Base-by-base conservation (phyloP, 2,329 filamentous ascomycete species). In the Setomelanomma holmii region DNA sequence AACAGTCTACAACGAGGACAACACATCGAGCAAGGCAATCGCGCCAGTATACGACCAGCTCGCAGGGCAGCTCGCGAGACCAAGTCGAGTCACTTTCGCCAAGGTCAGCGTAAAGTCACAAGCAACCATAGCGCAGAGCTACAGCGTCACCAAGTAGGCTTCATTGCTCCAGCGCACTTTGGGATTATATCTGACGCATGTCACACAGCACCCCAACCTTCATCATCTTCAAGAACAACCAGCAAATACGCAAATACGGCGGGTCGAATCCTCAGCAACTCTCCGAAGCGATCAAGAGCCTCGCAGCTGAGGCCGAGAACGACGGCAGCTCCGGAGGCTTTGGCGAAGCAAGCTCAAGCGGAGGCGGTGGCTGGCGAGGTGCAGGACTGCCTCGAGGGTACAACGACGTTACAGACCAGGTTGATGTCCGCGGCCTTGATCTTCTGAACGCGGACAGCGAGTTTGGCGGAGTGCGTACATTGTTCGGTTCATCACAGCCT, bases 1-100 rank as follows among this genome's bases (percentile, higher is more conserved):
- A 39, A 43, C 66, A 96, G 91, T 97, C 82, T 93, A 90, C 68
- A 91, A 92, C 67, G 88, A 91, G 69, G 95, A 89, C 88, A 96
- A 90, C 71, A 87, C 80, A 27, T 89, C 91, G 68, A 96, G 92
- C 84, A 89, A 91, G 66, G 82, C 85, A 60, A 92, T 98, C 61
- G 89, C 89, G 5, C 91, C 93, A 16, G 76, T 92, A 57, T 97
- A 91, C 79, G 90, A 95, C 68, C 80, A 87, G 71, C 84, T 97
- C 42, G 87, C 92, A 24, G 72, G 77, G 39, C 82, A 87, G 56
- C 83, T 96, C 40, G 89, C 90, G 16, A 84, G 86, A 45, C 84
- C 88, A 14, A 86, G 87, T 63, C 80, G 84, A 60, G 87, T 96
- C 64, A 90, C 88, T 27, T 97, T 98, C 74, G 86, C 86, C 73